These are phyloP conservation scores for Xylaria sp. DNA, from an alignment of 2,329 filamentous ascomycete genomes.

Conservation along the genomic window DNA sequence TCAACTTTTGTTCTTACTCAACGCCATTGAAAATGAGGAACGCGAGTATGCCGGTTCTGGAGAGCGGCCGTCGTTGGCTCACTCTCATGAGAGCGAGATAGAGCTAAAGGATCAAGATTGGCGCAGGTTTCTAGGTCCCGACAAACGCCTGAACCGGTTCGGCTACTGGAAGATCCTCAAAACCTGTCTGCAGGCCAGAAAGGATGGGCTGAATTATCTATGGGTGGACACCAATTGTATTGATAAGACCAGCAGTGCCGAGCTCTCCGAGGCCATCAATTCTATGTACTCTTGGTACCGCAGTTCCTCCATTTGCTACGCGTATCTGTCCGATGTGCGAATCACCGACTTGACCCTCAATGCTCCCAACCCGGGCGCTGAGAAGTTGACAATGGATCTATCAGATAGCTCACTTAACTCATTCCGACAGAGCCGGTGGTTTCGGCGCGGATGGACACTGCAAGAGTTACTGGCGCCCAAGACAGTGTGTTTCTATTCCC, in stretches of 20 bases:
- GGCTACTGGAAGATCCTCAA: constrained; percentile 32
- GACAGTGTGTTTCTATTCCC: constrained; percentile 11
- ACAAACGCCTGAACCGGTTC: background rate
- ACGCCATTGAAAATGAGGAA: constrained; percentile 3
- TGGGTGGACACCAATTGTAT: constrained; percentile 32
- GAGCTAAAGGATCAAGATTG: background rate
- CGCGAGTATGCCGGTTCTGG: background rate
- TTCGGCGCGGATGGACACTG: constrained; percentile 20
- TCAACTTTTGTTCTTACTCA: constrained; percentile 14
- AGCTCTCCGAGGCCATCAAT: constrained; percentile 27
- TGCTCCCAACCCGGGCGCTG: background rate
- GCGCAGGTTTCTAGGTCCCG: background rate
- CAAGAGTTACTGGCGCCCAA: constrained; percentile 14
- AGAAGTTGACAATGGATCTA: background rate
- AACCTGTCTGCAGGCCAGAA: constrained; percentile 19
- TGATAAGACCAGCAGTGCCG: constrained; percentile 28
- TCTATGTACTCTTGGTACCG: constrained; percentile 29
- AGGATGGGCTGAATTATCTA: constrained; percentile 24
- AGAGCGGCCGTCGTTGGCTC: background rate
- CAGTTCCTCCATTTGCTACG: constrained; percentile 25
- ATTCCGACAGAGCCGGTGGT: constrained; percentile 22
- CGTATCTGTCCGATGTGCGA: constrained; percentile 22
- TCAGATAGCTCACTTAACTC: constrained; percentile 8
- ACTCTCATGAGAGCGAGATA: background rate
- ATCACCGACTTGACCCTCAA: background rate